These are phyloP conservation scores for Backusella liffmaniae DNA, from an alignment of 192 early-diverging fungal genomes.

Conservation along the genomic window DNA sequence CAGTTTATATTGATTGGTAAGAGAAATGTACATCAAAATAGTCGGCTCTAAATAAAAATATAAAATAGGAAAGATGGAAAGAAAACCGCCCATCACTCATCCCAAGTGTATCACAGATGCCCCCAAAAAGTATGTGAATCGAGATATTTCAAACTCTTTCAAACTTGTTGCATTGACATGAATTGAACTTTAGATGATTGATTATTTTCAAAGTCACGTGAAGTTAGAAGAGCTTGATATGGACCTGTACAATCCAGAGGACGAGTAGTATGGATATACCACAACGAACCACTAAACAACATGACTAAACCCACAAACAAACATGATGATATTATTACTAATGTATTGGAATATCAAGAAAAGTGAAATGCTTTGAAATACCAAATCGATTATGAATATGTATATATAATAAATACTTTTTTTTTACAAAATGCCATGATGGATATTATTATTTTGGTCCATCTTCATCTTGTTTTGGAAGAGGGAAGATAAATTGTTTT, in stretches of 20 bases:
- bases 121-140: neutral
- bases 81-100: neutral
- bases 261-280: neutral
- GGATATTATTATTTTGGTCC: neutral
- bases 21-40: neutral
- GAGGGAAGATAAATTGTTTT: neutral
- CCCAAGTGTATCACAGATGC: neutral
- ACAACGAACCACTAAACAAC: too few species aligned
- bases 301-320: too few species aligned
- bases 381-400: neutral
- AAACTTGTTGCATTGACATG: neutral
- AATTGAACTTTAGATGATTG: neutral
- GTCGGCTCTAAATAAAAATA: neutral
- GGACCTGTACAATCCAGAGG: neutral
- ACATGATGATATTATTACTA: too few species aligned
- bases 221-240: neutral
- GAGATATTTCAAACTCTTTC: neutral
- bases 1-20: neutral
- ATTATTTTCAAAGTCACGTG: neutral
- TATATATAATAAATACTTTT: neutral
- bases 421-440: neutral
- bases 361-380: too few species aligned
- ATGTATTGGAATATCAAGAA: too few species aligned
- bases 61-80: neutral
- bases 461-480: neutral